These are phyloP conservation scores for Vitis labrusca DNA, from an alignment of 164 flowering plant genomes.

Conservation along the genomic window DNA sequence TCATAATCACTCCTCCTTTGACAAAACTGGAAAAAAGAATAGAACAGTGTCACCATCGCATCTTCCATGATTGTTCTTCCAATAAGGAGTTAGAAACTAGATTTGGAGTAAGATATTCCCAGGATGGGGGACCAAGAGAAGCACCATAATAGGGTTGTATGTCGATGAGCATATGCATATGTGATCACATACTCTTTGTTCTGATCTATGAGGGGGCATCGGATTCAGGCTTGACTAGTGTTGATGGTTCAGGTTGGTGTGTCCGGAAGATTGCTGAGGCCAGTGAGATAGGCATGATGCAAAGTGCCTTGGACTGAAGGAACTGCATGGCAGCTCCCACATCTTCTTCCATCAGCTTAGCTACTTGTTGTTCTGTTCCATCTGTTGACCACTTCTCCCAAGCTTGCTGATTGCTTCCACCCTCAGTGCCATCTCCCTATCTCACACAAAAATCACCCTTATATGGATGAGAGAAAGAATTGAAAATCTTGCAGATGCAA, in stretches of 20 bases:
- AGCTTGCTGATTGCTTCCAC: slow-evolving; percentile 41
- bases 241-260: slow-evolving; percentile 41
- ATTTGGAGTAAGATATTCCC: background rate
- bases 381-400: slow-evolving; percentile 88
- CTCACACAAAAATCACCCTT: no score
- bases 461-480: no score
- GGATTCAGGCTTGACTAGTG: slow-evolving; percentile 58
- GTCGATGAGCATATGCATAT: slow-evolving; percentile 10
- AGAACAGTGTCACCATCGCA: background rate
- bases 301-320: slow-evolving; percentile 81
- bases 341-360: slow-evolving; percentile 86
- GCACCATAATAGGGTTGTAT: background rate
- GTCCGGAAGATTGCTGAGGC: slow-evolving; percentile 65
- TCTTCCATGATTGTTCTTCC: background rate
- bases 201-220: slow-evolving; percentile 35
- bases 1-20: slow-evolving; percentile 12
- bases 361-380: slow-evolving; percentile 75
- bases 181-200: background rate
- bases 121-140: background rate
- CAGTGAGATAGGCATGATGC: slow-evolving; percentile 81
- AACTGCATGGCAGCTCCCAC: slow-evolving; percentile 84
- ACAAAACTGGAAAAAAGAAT: slow-evolving; percentile 9
- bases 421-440: slow-evolving; percentile 57
- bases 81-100: slow-evolving; percentile 4
- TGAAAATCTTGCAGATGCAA: background rate